Conservation (phyloP, 2,329 filamentous ascomycete species). For the Passalora sequoiae region DNA sequence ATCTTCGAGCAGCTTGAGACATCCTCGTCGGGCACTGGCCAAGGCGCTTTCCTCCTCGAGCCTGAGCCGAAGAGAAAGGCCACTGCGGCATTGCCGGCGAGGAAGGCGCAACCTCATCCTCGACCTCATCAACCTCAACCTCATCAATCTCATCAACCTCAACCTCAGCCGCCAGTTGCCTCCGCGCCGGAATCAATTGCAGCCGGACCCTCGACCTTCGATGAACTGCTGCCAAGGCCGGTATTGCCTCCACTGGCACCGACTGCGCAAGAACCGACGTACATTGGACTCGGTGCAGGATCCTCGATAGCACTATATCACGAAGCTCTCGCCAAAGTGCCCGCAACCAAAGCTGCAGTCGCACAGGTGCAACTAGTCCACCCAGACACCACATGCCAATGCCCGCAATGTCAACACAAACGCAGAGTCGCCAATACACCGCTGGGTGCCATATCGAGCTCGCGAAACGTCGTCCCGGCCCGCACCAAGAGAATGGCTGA, state of each 20-base stretch:
- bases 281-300: slow-evolving; percentile 3
- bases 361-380: slow-evolving; percentile 6
- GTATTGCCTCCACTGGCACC: neutral
- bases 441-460: slow-evolving; percentile 5
- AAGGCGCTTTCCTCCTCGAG: slow-evolving; percentile 22
- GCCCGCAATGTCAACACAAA: slow-evolving; percentile 10
- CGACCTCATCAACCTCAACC: slow-evolving; percentile 1
- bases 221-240: neutral
- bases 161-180: neutral
- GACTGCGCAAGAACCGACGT: neutral
- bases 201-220: slow-evolving; percentile 1
- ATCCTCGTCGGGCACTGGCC: slow-evolving; percentile 13
- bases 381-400: slow-evolving; percentile 4
- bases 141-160: slow-evolving; percentile 1
- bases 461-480: slow-evolving; percentile 3
- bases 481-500: slow-evolving; percentile 21
- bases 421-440: slow-evolving; percentile 6
- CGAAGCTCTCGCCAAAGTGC: slow-evolving; percentile 5
- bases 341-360: slow-evolving; percentile 4
- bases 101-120: too few species aligned
- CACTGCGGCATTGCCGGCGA: too few species aligned
- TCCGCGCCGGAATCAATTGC: neutral
- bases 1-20: slow-evolving; percentile 24
- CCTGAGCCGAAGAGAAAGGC: slow-evolving; percentile 10
- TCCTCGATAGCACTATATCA: slow-evolving; percentile 8